Evolutionary conservation across 1,139 yeast genomes (phyloP), one percentile per base, ranked within the genome.

Genomic region (Suhomyces wounanorum): DNA sequence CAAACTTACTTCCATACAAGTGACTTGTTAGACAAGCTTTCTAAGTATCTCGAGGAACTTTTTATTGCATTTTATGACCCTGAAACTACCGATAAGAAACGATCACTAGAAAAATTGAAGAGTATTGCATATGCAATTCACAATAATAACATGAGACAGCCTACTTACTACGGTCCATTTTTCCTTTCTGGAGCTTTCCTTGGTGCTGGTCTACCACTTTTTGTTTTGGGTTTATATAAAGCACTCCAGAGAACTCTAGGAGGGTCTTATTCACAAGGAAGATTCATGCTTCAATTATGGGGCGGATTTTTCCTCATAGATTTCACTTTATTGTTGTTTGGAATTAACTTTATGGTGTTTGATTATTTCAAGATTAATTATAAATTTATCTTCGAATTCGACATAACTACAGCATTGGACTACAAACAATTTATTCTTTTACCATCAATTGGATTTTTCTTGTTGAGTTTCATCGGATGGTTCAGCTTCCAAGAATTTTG

Each of bases 341-440:
- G 85, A 9, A 53, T 88, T 38, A 85, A 89, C 64, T 82, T 95
- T 64, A 70, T 76, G 52, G 82, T 87, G 5, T 94, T 96, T 91
- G 80, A 84, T 28, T 65, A 69, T 46, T 86, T 73, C 68, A 88
- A 88, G 61, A 87, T 94, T 62, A 94, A 92, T 66, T 94, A 94
- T 66, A 87, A 87, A 60, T 92, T 94, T 62, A 91, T 94, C 55
- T 92, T 94, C 72, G 99, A 94, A 69, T 87, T 91, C 58, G 84
- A 89, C 61, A 81, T 86, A 45, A 79, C 86, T 33, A 81, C 85
- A 21, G 84, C 87, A n/a, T 68, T 90, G 44, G 84, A 88, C 59
- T 84, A 73, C 59, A 78, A 80, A 51, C 89, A 90, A 63, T 86
- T 74, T 59, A 73, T 85, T 46, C 73, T 86, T 14, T 59, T 89